Evolutionary conservation across 805 yeast genomes (phyloP).

Genomic region (Wilhelminamyces savonicus): DNA sequence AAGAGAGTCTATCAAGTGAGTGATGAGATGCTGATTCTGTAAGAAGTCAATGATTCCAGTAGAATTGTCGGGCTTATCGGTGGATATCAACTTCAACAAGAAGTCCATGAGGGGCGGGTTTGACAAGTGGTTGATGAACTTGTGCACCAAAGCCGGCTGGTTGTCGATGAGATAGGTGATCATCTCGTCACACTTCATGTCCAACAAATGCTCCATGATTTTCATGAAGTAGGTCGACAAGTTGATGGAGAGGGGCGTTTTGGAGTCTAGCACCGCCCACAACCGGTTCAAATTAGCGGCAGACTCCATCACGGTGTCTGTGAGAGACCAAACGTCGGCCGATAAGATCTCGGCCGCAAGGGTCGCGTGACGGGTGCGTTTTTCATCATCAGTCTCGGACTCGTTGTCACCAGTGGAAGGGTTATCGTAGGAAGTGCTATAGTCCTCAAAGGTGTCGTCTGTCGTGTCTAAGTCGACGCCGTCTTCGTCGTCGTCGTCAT

Average conservation of each 20-base stretch:
- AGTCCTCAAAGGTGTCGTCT: slow-evolving; percentile 1
- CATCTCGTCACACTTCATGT: slow-evolving; percentile 45
- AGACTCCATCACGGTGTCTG: slow-evolving; percentile 83
- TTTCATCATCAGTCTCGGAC: slow-evolving; percentile 25
- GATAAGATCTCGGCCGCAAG: slow-evolving; percentile 81
- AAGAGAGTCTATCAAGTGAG: slow-evolving; percentile 27
- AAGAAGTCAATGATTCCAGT: slow-evolving; percentile 42
- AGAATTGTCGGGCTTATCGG: slow-evolving; percentile 41
- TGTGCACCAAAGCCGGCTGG: slow-evolving; percentile 34
- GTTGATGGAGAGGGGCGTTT: slow-evolving; percentile 62
- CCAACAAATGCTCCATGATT: slow-evolving; percentile 62
- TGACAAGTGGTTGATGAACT: slow-evolving; percentile 37
- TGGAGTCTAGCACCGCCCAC: slow-evolving; percentile 74
- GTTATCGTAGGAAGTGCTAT: neutral
- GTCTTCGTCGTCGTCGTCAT: slow-evolving; percentile 1
- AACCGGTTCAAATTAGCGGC: slow-evolving; percentile 56
- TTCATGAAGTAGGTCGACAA: slow-evolving; percentile 87
- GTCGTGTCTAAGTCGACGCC: neutral
- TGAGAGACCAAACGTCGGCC: slow-evolving; percentile 90
- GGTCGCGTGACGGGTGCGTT: slow-evolving; percentile 30
- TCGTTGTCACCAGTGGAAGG: slow-evolving; percentile 9
- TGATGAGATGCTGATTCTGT: slow-evolving; percentile 33
- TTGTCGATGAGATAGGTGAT: slow-evolving; percentile 37
- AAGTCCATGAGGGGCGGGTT: slow-evolving; percentile 44
- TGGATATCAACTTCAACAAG: slow-evolving; percentile 35